A percentile compares a stretch with the other conserved stretches of the same genome.
Conservation (phyloP, 805 yeast species). For the Nematodospora valgi region DNA sequence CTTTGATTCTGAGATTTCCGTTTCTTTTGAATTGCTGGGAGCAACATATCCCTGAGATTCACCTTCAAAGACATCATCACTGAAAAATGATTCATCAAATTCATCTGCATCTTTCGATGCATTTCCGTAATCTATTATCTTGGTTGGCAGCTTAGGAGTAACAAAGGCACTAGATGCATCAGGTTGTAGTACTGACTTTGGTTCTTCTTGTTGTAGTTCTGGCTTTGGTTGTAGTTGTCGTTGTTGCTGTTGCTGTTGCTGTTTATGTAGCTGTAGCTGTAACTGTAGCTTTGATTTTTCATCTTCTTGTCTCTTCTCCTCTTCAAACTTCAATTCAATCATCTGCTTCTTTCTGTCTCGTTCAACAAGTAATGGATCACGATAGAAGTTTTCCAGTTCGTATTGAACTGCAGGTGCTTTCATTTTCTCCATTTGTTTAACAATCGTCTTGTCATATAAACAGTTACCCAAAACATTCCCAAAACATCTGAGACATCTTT, state of each 20-base stretch:
- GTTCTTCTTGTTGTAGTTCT: slow-evolving; percentile 3
- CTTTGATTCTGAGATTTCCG: background rate
- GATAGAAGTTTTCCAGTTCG: slow-evolving; percentile 29
- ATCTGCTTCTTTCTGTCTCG: slow-evolving; percentile 21
- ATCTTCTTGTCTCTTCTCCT: slow-evolving; percentile 1
- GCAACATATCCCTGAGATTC: background rate
- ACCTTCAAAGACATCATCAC: slow-evolving; percentile 34
- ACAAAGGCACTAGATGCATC: slow-evolving; percentile 3
- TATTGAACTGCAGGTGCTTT: slow-evolving; percentile 22
- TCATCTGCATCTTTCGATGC: slow-evolving; percentile 14
- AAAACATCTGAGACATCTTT: slow-evolving; percentile 73
- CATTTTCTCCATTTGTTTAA: slow-evolving; percentile 48
- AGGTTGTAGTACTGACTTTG: background rate
- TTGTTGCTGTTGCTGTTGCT: slow-evolving; percentile 4
- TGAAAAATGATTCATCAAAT: slow-evolving; percentile 41
- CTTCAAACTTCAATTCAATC: slow-evolving; percentile 5
- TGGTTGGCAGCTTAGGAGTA: slow-evolving; percentile 9
- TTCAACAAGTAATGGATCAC: slow-evolving; percentile 33
- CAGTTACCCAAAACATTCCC: slow-evolving; percentile 82
- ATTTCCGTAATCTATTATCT: background rate
- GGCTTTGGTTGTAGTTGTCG: slow-evolving; percentile 1
- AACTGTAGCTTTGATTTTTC: slow-evolving; percentile 3
- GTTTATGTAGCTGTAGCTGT: slow-evolving; percentile 1
- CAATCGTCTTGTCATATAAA: slow-evolving; percentile 70
- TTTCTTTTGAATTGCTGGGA: background rate